Evolutionary conservation across 2,329 filamentous ascomycete species (phyloP), one percentile per base, ranked within the genome.

Genomic region (Fusarium concolor): DNA sequence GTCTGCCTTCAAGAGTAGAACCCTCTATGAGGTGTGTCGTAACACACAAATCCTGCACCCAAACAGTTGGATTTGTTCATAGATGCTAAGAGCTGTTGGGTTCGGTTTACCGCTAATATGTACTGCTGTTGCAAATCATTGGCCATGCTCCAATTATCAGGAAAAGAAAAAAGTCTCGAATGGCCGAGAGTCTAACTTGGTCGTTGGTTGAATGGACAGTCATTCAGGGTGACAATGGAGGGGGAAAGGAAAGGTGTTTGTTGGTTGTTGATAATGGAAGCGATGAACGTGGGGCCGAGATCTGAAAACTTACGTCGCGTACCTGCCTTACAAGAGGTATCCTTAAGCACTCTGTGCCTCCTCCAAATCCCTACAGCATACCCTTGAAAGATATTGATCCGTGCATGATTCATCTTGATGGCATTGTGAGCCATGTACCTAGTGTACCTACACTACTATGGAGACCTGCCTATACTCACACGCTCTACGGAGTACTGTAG

Each of bases 311-410:
- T 26, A 24, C 39, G 31, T 44, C 58, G 14, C 39, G 39, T 56
- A 57, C 29, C 33, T 39, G 44, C n/a, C 38, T 58, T 15, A 14
- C 14, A 2, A 33, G 26, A 26, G 7, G 26, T 7, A 26, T 9
- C 9, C 26, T 26, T 26, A 26, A 26, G 26, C 26, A 26, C 26
- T 31, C 46, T 56, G 14, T 38, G 10, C 18, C 42, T 47, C 37
- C 24, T 62, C 26, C 20, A 38, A 26, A 56, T 29, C 49, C 57
- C 37, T 62, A 47, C 49, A 37, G 14, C n/a, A 45, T 46, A 35
- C 18, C 39, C 56, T 56, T 50, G 22, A 29, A 44, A 56, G 37
- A 7, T 9, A 56, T 22, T 42, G 37, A 65, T 54, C 61, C 42
- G 35, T 65, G 31, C 42, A 39, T 59, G 31, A 29, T 37, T 35